phyloP scores from a whole-genome alignment of 208 protist species.

The Wallacemonas sp. region DNA sequence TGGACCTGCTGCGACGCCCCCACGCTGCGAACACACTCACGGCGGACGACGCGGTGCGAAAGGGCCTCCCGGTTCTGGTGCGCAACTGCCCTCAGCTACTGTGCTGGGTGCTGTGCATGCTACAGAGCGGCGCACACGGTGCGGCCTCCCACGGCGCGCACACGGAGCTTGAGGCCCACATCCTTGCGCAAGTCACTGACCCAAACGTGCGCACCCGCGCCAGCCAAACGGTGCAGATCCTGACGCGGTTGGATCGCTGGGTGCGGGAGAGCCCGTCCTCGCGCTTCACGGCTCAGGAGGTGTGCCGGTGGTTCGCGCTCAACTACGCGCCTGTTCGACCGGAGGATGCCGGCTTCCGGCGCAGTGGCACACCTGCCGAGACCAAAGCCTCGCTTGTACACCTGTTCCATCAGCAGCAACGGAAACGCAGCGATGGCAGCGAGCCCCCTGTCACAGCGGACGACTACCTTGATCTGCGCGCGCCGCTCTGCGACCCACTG shows the following conservation, averaged over 20 bases:
- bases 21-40: not conserved
- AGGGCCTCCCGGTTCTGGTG: not conserved
- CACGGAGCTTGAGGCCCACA: not conserved
- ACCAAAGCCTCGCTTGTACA: not conserved
- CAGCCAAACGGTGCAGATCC: not conserved
- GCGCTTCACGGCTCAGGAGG: not conserved
- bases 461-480: conserved; percentile 34
- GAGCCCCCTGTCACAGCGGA: not conserved
- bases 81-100: not conserved
- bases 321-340: conserved; percentile 20
- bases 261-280: not conserved
- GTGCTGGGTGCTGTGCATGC: conserved; percentile 14
- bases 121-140: not conserved
- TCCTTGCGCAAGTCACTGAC: not conserved
- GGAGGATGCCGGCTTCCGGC: conserved; percentile 34
- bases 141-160: not conserved
- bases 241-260: conserved; percentile 6
- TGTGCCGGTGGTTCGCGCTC: not conserved
- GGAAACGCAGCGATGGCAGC: not conserved
- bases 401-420: not conserved
- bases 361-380: conserved; percentile 9
- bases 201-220: not conserved
- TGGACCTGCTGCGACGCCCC: conserved; percentile 36
- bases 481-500: conserved; percentile 39
- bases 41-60: not conserved